phyloP scores from a whole-genome alignment of 352 stramenopile genomes.

The Globisporangium nodosum region DNA sequence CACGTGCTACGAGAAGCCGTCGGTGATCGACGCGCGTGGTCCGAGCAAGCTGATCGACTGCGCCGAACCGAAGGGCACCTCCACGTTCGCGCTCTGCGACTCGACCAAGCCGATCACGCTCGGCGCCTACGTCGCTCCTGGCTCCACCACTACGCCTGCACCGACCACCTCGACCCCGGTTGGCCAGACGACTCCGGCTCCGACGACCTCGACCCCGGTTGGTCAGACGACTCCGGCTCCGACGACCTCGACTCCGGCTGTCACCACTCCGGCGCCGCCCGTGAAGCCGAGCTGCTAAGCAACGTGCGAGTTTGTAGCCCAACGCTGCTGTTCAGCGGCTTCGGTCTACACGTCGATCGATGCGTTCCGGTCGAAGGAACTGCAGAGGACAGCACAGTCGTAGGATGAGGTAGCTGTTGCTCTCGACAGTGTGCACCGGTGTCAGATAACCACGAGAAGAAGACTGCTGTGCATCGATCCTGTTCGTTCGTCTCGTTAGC shows the following conservation, averaged over 20 bases:
- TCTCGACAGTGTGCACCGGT: too few relatives aligned
- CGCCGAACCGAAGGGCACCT: constrained; percentile 6
- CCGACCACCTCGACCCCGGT: neutral
- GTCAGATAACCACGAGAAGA: too few relatives aligned
- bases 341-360: neutral
- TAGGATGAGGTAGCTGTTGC: too few relatives aligned
- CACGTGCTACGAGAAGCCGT: constrained; percentile 26
- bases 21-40: constrained; percentile 2
- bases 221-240: neutral
- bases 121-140: constrained; percentile 11
- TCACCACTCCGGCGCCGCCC: too few relatives aligned
- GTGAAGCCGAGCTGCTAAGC: too few relatives aligned
- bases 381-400: too few relatives aligned
- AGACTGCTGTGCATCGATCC: too few relatives aligned
- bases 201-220: neutral
- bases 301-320: too few relatives aligned
- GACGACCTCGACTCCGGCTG: neutral
- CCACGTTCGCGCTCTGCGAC: constrained; percentile 16
- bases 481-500: too few relatives aligned
- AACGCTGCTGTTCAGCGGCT: too few relatives aligned
- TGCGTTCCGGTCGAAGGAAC: neutral
- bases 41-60: constrained; percentile 17
- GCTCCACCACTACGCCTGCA: neutral
- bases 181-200: neutral
- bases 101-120: constrained; percentile 17